These are phyloP conservation scores for Claviceps arundinis DNA, from an alignment of 2,329 filamentous ascomycete genomes.

Conservation along the genomic window DNA sequence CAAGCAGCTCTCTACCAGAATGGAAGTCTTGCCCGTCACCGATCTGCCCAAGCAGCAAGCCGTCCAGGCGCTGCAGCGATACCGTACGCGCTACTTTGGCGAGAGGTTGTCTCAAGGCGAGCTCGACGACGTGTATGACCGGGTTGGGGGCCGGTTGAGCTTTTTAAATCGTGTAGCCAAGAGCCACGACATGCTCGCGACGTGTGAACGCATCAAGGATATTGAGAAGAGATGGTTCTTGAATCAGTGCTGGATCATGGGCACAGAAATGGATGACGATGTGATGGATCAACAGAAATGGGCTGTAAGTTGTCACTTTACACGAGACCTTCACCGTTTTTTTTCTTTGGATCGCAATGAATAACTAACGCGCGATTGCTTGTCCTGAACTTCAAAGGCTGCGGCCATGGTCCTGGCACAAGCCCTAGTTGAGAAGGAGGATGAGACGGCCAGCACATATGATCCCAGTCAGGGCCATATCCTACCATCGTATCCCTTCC, in stretches of 20 bases:
- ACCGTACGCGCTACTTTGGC: slow-evolving; percentile 65
- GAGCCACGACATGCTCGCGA: slow-evolving; percentile 62
- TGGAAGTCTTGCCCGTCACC: slow-evolving; percentile 80
- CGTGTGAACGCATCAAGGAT: slow-evolving; percentile 60
- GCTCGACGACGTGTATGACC: slow-evolving; percentile 70
- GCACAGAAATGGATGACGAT: slow-evolving; percentile 76
- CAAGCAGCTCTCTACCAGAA: slow-evolving; percentile 82
- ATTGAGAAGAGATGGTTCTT: slow-evolving; percentile 66
- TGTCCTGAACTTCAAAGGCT: slow-evolving; percentile 34
- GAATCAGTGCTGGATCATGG: slow-evolving; percentile 63
- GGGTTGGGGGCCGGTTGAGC: slow-evolving; percentile 75
- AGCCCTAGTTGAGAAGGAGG: slow-evolving; percentile 74
- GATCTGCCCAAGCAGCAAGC: slow-evolving; percentile 73
- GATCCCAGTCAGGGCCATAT: slow-evolving; percentile 56
- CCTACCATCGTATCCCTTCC: slow-evolving; percentile 67
- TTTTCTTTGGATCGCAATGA: not conserved
- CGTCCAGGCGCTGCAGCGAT: slow-evolving; percentile 61
- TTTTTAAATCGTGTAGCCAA: slow-evolving; percentile 89
- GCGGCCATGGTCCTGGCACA: slow-evolving; percentile 89
- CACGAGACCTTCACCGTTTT: not conserved
- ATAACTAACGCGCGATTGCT: not conserved
- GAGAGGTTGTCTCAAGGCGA: slow-evolving; percentile 41
- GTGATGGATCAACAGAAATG: slow-evolving; percentile 98
- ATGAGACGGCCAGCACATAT: slow-evolving; percentile 52
- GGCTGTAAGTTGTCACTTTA: slow-evolving; percentile 40